Conservation (phyloP, 2,329 filamentous ascomycete species). For the Fusarium equiseti region DNA sequence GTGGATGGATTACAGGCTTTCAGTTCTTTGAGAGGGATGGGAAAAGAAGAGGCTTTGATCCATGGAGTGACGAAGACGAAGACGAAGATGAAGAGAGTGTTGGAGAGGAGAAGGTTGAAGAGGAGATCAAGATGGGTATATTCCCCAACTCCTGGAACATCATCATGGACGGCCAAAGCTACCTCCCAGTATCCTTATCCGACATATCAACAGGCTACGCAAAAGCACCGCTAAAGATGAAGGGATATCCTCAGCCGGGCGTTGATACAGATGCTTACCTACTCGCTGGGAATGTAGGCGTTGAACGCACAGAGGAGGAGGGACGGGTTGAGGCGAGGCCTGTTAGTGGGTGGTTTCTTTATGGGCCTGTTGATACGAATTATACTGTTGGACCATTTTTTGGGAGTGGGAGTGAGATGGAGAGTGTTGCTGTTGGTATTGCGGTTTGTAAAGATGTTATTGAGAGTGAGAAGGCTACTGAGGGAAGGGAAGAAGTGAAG, state of each 20-base stretch:
- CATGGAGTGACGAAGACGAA: not conserved
- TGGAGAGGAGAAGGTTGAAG: too few species aligned
- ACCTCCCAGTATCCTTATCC: slow-evolving; percentile 46
- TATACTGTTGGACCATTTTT: slow-evolving; percentile 30
- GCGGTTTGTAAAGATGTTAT: not conserved
- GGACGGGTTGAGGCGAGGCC: slow-evolving; percentile 50
- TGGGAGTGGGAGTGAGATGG: slow-evolving; percentile 43
- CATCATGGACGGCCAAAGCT: slow-evolving; percentile 49
- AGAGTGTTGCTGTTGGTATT: slow-evolving; percentile 23
- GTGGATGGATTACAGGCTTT: slow-evolving; percentile 64
- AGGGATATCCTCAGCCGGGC: slow-evolving; percentile 47
- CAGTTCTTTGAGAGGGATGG: slow-evolving; percentile 59
- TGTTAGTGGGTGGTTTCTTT: slow-evolving; percentile 57
- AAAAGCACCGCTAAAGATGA: slow-evolving; percentile 55
- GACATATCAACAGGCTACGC: slow-evolving; percentile 56
- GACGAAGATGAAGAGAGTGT: not conserved
- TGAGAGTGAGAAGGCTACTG: not conserved
- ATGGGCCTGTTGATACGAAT: slow-evolving; percentile 51
- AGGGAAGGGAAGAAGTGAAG: not conserved
- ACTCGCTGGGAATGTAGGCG: slow-evolving; percentile 55
- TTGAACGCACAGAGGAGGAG: slow-evolving; percentile 44
- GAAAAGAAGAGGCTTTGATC: not conserved
- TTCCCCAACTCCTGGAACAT: slow-evolving; percentile 18
- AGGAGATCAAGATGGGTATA: slow-evolving; percentile 6
- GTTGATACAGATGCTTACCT: slow-evolving; percentile 51